These are phyloP conservation scores for Cryptosporidium sp. DNA, from an alignment of 169 alveolate species.

Conservation along the genomic window DNA sequence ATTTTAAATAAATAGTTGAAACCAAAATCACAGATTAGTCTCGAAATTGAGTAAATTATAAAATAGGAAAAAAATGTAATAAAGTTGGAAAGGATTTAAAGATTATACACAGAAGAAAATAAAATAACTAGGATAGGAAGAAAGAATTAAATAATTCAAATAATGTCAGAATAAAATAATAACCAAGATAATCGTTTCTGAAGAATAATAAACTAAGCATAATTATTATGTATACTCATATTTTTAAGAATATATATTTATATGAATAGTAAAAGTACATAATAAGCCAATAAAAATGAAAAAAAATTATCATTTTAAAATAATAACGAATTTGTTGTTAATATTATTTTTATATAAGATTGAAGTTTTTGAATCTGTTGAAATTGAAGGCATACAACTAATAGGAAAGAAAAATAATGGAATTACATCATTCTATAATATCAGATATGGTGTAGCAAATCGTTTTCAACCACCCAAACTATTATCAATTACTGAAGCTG, in stretches of 20 bases:
- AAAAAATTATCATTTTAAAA: not conserved
- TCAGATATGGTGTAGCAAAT: slow-evolving; percentile 62
- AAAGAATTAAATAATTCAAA: not conserved
- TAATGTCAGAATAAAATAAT: not conserved
- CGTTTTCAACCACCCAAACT: slow-evolving; percentile 67
- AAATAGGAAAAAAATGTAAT: slow-evolving; percentile 15
- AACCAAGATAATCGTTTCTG: not conserved
- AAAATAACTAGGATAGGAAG: not conserved
- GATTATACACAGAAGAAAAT: not conserved
- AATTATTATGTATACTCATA: not conserved
- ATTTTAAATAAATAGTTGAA: not conserved
- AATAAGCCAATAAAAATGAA: not conserved
- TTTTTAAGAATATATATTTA: not conserved
- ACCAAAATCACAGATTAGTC: not conserved
- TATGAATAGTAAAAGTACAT: not conserved
- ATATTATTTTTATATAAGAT: slow-evolving; percentile 14
- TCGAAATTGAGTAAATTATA: slow-evolving; percentile 29
- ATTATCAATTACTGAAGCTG: slow-evolving; percentile 62
- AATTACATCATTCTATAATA: slow-evolving; percentile 44
- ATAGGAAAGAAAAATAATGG: slow-evolving; percentile 59
- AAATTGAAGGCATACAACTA: slow-evolving; percentile 68
- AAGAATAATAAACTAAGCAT: not conserved
- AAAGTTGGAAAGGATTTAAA: not conserved
- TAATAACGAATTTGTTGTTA: slow-evolving; percentile 36
- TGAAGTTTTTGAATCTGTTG: slow-evolving; percentile 49